Percentiles rank a stretch among this genome's conserved stretches.
Conservation (phyloP, 805 yeast species). For the Ogataea methylovora region DNA sequence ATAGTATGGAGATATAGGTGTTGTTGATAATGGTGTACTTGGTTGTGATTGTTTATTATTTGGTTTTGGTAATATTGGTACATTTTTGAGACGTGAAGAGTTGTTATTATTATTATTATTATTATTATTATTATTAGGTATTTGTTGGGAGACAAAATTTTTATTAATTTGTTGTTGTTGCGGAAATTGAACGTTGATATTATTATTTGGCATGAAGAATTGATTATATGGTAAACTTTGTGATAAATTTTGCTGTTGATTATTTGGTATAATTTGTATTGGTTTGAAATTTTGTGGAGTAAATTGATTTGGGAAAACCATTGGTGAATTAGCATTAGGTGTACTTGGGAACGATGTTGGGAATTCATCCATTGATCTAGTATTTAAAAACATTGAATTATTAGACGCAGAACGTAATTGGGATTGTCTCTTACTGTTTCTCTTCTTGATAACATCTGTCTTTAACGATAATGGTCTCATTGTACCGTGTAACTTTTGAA, state of each 20-base stretch:
- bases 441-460: conserved; percentile 50
- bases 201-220: neutral
- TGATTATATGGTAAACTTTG: conserved; percentile 3
- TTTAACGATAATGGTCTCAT: conserved; percentile 51
- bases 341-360: no score
- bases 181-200: neutral
- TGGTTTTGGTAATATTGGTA: conserved; percentile 29
- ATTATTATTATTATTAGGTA: neutral
- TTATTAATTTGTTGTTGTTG: neutral
- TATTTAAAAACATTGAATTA: neutral
- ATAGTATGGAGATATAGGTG: conserved; percentile 7
- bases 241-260: no score
- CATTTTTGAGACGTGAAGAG: conserved; percentile 15
- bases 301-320: no score
- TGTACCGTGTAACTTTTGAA: conserved; percentile 54
- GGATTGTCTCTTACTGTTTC: conserved; percentile 38
- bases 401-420: neutral
- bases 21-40: conserved; percentile 15
- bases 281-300: no score
- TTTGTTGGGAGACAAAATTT: neutral
- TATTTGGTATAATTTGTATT: no score
- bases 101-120: neutral
- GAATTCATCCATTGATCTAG: neutral
- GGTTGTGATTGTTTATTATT: conserved; percentile 8
- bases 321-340: no score